Evolutionary conservation across 106 monocot species (phyloP).

Genomic region (Dioscorea zingiberensis): DNA sequence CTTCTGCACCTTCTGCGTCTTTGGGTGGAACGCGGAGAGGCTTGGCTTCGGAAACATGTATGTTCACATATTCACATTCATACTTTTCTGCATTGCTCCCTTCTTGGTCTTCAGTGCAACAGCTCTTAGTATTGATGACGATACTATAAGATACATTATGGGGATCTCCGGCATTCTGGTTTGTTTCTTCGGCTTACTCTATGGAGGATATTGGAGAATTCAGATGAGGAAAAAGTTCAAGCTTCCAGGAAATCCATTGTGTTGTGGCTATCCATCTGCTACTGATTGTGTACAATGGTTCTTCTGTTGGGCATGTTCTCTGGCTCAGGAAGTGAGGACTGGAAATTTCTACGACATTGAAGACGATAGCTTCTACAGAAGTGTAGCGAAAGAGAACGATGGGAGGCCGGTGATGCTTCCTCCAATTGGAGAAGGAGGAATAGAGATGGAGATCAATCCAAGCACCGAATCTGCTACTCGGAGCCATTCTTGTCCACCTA

Average conservation of each 20-base stretch:
- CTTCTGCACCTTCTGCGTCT: constrained; percentile 32
- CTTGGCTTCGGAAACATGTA: constrained; percentile 30
- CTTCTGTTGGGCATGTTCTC: constrained; percentile 43
- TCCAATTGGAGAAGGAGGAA: no score
- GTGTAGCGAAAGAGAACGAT: no score
- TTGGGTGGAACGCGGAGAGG: constrained; percentile 36
- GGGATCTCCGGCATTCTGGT: background rate
- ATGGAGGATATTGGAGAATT: constrained; percentile 6
- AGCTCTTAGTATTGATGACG: background rate
- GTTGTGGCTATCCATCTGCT: constrained; percentile 17
- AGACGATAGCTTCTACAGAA: constrained; percentile 16
- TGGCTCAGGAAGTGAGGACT: constrained; percentile 62
- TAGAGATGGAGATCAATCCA: no score
- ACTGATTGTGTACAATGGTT: constrained; percentile 46
- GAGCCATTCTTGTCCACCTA: no score
- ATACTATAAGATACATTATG: background rate
- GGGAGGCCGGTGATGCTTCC: no score
- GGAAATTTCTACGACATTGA: constrained; percentile 47
- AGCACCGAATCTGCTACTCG: no score
- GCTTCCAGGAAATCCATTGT: constrained; percentile 24
- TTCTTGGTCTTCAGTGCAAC: background rate
- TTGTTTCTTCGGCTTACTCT: background rate
- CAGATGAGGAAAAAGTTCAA: constrained; percentile 61
- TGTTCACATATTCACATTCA: background rate
- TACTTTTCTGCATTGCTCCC: constrained; percentile 4